Evolutionary conservation across 2,329 filamentous ascomycete species (phyloP).

Genomic region (Aspergillus niger): DNA sequence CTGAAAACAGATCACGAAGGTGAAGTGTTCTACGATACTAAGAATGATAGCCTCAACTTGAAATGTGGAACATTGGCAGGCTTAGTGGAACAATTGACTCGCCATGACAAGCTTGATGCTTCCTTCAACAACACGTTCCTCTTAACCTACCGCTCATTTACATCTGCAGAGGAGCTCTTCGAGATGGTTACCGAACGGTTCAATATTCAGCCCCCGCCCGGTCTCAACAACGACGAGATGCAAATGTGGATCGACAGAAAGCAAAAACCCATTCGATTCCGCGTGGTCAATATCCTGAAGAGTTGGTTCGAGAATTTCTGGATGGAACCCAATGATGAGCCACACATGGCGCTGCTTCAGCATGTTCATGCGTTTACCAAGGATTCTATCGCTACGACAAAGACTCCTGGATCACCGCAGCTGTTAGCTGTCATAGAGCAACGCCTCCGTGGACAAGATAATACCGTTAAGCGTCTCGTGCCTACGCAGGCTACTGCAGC

Average conservation of each 20-base stretch:
- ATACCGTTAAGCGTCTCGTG: slow-evolving; percentile 80
- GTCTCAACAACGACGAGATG: slow-evolving; percentile 72
- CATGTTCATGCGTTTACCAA: slow-evolving; percentile 89
- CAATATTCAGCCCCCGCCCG: slow-evolving; percentile 85
- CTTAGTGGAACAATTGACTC: slow-evolving; percentile 89
- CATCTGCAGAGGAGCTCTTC: slow-evolving; percentile 84
- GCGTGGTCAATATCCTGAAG: slow-evolving; percentile 96
- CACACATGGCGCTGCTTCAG: slow-evolving; percentile 81
- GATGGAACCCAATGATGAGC: slow-evolving; percentile 92
- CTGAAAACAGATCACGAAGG: slow-evolving; percentile 82
- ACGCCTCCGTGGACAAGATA: slow-evolving; percentile 83
- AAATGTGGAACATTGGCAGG: slow-evolving; percentile 88
- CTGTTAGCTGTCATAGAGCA: slow-evolving; percentile 88
- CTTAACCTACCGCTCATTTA: slow-evolving; percentile 94
- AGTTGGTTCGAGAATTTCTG: slow-evolving; percentile 98
- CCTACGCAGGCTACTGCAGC: slow-evolving; percentile 81
- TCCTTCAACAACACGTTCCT: slow-evolving; percentile 98
- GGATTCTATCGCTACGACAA: slow-evolving; percentile 88
- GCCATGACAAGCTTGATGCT: slow-evolving; percentile 92
- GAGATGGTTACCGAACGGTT: slow-evolving; percentile 90
- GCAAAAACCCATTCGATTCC: slow-evolving; percentile 92
- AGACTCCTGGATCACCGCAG: slow-evolving; percentile 83
- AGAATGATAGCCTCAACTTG: slow-evolving; percentile 71
- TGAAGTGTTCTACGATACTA: slow-evolving; percentile 87
- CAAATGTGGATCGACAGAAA: slow-evolving; percentile 91